Percentiles rank a stretch among this genome's conserved stretches.
These are phyloP conservation scores for Melampsora larici-populina DNA, from an alignment of 1,284 basidiomycete genomes.

Conservation along the genomic window DNA sequence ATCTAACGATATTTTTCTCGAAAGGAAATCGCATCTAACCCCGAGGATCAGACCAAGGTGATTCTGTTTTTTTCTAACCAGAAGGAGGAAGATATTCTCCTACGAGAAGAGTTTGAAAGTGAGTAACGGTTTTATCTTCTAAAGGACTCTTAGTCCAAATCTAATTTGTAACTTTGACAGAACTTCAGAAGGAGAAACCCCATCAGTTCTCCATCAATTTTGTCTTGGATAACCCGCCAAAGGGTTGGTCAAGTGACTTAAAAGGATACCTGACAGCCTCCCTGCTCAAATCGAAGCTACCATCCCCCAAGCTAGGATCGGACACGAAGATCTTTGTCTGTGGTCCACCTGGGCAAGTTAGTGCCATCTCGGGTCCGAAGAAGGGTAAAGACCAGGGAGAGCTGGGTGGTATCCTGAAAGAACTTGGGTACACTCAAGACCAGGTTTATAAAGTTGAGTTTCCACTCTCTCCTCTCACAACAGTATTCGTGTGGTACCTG, in stretches of 20 bases:
- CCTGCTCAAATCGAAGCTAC: conserved; percentile 69
- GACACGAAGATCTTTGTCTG: conserved; percentile 88
- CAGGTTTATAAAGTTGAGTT: conserved; percentile 60
- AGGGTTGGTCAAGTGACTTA: conserved; percentile 66
- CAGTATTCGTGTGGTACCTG: no score
- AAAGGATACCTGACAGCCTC: conserved; percentile 65
- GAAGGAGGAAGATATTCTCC: conserved; percentile 77
- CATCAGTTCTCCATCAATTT: conserved; percentile 73
- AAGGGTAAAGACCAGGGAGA: conserved; percentile 71
- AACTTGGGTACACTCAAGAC: conserved; percentile 77
- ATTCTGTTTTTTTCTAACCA: conserved; percentile 88
- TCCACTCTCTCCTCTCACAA: background rate
- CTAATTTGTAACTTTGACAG: conserved; percentile 51
- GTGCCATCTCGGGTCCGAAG: conserved; percentile 64
- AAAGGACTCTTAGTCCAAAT: no score
- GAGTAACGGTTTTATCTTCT: background rate
- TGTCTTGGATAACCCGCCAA: conserved; percentile 72
- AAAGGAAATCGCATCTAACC: conserved; percentile 53
- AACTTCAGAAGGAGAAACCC: conserved; percentile 47
- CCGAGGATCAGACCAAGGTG: conserved; percentile 90
- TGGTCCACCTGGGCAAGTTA: conserved; percentile 82
- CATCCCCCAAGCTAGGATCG: conserved; percentile 65
- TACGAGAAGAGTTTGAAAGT: conserved; percentile 51
- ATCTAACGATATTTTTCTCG: background rate
- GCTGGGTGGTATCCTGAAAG: conserved; percentile 75